Evolutionary conservation across 176 grass and related monocot genomes (phyloP), one percentile per base, ranked within the genome.

Genomic region (Saccharum officinarum): DNA sequence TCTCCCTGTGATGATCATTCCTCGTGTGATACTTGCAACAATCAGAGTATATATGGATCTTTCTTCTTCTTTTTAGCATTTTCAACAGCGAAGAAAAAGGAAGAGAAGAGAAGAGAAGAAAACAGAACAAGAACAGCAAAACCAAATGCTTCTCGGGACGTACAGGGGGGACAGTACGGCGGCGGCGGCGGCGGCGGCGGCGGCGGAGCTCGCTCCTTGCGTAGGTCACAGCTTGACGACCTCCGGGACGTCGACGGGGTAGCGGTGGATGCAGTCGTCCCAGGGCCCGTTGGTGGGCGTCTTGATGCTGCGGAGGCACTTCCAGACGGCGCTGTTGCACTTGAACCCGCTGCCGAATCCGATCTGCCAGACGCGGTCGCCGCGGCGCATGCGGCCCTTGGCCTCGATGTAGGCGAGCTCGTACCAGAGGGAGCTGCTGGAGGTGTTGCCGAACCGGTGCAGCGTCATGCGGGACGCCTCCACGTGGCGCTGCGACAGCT

Each of bases 261-360:
- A 97, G 67, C 86, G 86, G 5, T 92, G 15, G 81, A 91, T 76
- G 88, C 90, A 97, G 63, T 94, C 90, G 52, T 83, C 78, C 95
- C 95, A 97, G 0, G 95, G 95, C n/a, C 95, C 92, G 70, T 89
- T 79, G 37, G 89, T 78, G 25, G 95, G 90, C 10, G 88, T 79
- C 75, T 86, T 95, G 57, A 95, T 55, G 42, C 79, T 82, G 49
- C 86, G 88, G 38, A 95, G 81, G 84, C 95, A 95, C 84, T 93
- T 94, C 95, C 95, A 97, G 22, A 97, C 95, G 13, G 95, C 95
- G 87, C 95, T 97, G 95, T 97, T 97, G 86, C 95, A 97, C 82
- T 95, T 97, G 88, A 97, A 97, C 0, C 95, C 95, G 49, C 87
- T 90, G 76, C 95, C 92, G 81, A 97, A 97, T 0, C 95, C 95